Percentiles rank a stretch among this genome's conserved stretches.
Conservation (phyloP, 257 asterid species). For the Solanum pimpinellifolium region DNA sequence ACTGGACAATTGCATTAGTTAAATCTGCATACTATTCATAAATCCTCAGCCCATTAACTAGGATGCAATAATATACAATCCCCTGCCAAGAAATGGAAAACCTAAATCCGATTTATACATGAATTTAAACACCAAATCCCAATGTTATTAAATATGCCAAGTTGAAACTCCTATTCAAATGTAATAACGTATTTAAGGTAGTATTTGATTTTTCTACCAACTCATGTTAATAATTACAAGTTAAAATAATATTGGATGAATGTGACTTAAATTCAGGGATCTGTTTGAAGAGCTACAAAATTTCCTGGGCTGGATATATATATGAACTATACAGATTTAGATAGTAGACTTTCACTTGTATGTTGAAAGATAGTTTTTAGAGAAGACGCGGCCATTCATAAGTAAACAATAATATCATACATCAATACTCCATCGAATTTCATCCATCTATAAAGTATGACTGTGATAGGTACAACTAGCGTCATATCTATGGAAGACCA, state of each 20-base stretch:
- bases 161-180: too few relatives aligned
- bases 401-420: not conserved
- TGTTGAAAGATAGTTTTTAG: not conserved
- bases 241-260: too few relatives aligned
- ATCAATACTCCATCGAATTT: not conserved
- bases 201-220: too few relatives aligned
- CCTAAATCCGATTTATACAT: not conserved
- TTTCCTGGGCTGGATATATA: too few relatives aligned
- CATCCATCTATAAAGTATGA: too few relatives aligned
- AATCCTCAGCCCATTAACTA: not conserved
- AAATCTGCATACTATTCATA: not conserved
- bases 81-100: not conserved
- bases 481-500: not conserved
- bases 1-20: too few relatives aligned
- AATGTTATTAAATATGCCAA: too few relatives aligned
- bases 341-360: not conserved
- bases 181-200: too few relatives aligned
- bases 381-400: not conserved
- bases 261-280: too few relatives aligned
- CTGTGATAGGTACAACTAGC: not conserved
- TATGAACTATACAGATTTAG: too few relatives aligned
- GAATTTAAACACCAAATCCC: not conserved
- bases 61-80: not conserved
- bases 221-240: too few relatives aligned
- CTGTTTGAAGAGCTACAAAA: too few relatives aligned